A percentile compares a stretch with the other conserved stretches of the same genome.
Conservation (phyloP, 2,329 filamentous ascomycete genomes). For the Leptographium lundbergii region DNA sequence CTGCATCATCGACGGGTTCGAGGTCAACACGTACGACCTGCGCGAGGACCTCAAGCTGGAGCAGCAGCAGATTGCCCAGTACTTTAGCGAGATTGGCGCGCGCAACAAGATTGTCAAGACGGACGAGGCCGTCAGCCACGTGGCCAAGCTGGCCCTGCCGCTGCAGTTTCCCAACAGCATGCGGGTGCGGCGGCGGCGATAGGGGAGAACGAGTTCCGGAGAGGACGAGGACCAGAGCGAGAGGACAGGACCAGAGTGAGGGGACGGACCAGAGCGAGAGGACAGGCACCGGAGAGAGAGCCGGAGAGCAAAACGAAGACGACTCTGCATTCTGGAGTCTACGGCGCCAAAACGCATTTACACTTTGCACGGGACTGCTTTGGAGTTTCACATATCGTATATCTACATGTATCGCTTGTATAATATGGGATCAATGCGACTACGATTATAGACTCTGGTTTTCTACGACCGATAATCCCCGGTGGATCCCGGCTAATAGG, state of each 20-base stretch:
- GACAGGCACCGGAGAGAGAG: not conserved
- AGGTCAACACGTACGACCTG: slow-evolving; percentile 57
- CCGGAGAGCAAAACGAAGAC: too few species aligned
- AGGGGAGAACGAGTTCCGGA: not conserved
- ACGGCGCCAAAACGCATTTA: not conserved
- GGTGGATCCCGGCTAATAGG: not conserved
- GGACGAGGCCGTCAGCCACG: slow-evolving; percentile 37
- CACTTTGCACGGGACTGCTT: not conserved
- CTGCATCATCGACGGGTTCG: slow-evolving; percentile 60
- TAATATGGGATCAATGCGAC: too few species aligned
- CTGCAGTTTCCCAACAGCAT: slow-evolving; percentile 63
- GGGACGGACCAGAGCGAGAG: too few species aligned
- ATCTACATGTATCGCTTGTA: not conserved
- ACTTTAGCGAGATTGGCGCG: slow-evolving; percentile 66
- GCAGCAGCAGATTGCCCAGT: slow-evolving; percentile 55
- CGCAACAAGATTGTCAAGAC: slow-evolving; percentile 47
- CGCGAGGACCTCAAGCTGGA: slow-evolving; percentile 61
- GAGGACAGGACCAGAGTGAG: too few species aligned
- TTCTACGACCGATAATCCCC: not conserved
- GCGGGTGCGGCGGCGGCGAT: slow-evolving; percentile 10
- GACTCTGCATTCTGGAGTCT: not conserved
- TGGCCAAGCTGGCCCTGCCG: slow-evolving; percentile 65
- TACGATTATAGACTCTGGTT: too few species aligned
- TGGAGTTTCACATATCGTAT: not conserved
- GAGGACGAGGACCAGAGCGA: too few species aligned